These are phyloP conservation scores for Hermanozyma aechmeae DNA, from an alignment of 805 yeast species.

Conservation along the genomic window DNA sequence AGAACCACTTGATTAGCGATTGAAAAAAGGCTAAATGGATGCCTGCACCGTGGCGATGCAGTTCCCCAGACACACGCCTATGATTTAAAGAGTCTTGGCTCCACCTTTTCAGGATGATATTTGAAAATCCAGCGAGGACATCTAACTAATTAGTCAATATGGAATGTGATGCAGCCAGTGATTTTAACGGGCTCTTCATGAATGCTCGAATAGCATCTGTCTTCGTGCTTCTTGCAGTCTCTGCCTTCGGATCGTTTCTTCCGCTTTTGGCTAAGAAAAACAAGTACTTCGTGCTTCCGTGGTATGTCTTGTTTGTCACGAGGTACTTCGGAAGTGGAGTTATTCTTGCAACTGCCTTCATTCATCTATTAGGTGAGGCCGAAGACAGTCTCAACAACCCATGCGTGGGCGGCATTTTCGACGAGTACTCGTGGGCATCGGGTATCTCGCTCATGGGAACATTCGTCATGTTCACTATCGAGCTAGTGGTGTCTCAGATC, in stretches of 20 bases:
- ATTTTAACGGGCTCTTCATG: too few relatives aligned
- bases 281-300: slow-evolving; percentile 14
- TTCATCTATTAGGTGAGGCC: slow-evolving; percentile 25
- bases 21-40: too few relatives aligned
- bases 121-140: too few relatives aligned
- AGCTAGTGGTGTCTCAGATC: slow-evolving; percentile 14
- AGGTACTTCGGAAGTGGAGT: slow-evolving; percentile 27
- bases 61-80: too few relatives aligned
- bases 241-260: slow-evolving; percentile 21
- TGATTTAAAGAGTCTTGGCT: too few relatives aligned
- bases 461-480: slow-evolving; percentile 21
- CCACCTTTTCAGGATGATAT: too few relatives aligned
- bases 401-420: slow-evolving; percentile 19
- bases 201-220: slow-evolving; percentile 20
- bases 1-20: too few relatives aligned
- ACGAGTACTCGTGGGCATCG: slow-evolving; percentile 22
- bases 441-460: slow-evolving; percentile 23
- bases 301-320: slow-evolving; percentile 17
- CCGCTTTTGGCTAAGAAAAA: slow-evolving; percentile 17
- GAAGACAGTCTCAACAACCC: slow-evolving; percentile 13
- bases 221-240: slow-evolving; percentile 19
- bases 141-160: too few relatives aligned
- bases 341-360: slow-evolving; percentile 26
- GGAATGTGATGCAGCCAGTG: too few relatives aligned
- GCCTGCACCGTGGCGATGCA: too few relatives aligned